Conservation (phyloP, 495 filamentous ascomycete species). For the Daldinia loculata region DNA sequence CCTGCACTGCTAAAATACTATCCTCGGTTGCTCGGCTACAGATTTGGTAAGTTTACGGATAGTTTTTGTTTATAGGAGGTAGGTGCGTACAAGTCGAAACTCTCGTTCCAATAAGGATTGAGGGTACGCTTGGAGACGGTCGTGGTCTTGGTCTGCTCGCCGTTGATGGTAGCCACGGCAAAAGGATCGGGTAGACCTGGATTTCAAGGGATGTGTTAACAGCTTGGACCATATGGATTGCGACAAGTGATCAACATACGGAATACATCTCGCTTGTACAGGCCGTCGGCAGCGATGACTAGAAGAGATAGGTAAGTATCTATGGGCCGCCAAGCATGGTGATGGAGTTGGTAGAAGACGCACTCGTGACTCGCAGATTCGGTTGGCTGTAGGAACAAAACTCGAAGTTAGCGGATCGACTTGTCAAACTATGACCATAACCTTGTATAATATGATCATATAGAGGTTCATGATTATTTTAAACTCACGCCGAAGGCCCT, state of each 20-base stretch:
- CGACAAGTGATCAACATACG: conserved; percentile 65
- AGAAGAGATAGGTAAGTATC: conserved; percentile 27
- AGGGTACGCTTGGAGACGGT: conserved; percentile 95
- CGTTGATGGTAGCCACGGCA: conserved; percentile 93
- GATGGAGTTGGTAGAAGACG: conserved; percentile 36
- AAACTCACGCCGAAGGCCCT: conserved; percentile 46
- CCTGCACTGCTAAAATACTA: conserved; percentile 95
- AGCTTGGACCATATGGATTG: conserved; percentile 19
- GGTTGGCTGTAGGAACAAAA: conserved; percentile 54
- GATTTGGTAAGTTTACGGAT: conserved; percentile 41
- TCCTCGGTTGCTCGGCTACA: conserved; percentile 85
- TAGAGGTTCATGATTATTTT: neutral
- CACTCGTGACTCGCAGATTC: conserved; percentile 74
- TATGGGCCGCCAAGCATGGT: conserved; percentile 1
- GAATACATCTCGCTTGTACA: conserved; percentile 99
- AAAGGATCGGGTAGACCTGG: conserved; percentile 97
- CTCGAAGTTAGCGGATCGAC: conserved; percentile 21
- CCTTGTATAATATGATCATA: neutral
- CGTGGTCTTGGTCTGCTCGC: conserved; percentile 96
- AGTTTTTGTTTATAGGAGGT: conserved; percentile 7
- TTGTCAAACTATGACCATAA: neutral
- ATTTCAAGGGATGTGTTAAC: conserved; percentile 35
- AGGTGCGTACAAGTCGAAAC: conserved; percentile 85
- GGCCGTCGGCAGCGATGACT: conserved; percentile 98
- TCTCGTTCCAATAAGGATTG: conserved; percentile 99